Evolutionary conservation across 345 rosid genomes (phyloP), one percentile per base, ranked within the genome.

Genomic region (Populus pruinosa): DNA sequence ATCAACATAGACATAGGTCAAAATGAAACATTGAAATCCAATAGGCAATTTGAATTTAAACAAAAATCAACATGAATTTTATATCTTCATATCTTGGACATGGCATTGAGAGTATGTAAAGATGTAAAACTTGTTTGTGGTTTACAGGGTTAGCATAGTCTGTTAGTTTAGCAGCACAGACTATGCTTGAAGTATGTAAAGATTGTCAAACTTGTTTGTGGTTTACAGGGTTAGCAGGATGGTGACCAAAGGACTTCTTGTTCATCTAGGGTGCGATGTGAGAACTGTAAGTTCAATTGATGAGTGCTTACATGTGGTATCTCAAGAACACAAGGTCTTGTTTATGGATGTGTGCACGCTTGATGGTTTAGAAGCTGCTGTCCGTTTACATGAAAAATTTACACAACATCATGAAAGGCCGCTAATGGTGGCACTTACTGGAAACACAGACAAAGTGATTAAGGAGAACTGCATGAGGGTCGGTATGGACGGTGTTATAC

Each of bases 221-320:
- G 23, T 61, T 53, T 67, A 41, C 95, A 91, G 97, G 77, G 91
- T 89, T 53, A 90, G 99, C 91, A 86, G 97, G 89, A 89, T 89
- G 79, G 98, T 87, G 75, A 94, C 94, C 2, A 88, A 83, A 78
- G 97, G 91, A 70, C 97, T 96, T 74, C 92, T 96, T 55, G 75
- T 86, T 78, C 98, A 92, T 83, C 87, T 92, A 69, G 98, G 99
- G 56, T 96, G 98, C 78, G 96, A 96, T 35, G 98, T 94, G 76
- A 88, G 83, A 16, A 88, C 88, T 4, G 98, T 86, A 25, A 78
- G 93, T 81, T 92, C 99, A 5, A 76, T 81, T 1, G 93, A 91
- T 0, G 99, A 94, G 75, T 96, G 95, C 77, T 85, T 94, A 70
- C 89, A 71, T 33, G 81, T 81, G 21, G 86, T 91, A 64, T 85